A percentile compares a stretch with the other conserved stretches of the same genome.
These are phyloP conservation scores for Talaromyces ruber DNA, from an alignment of 495 filamentous ascomycete genomes.

Conservation along the genomic window DNA sequence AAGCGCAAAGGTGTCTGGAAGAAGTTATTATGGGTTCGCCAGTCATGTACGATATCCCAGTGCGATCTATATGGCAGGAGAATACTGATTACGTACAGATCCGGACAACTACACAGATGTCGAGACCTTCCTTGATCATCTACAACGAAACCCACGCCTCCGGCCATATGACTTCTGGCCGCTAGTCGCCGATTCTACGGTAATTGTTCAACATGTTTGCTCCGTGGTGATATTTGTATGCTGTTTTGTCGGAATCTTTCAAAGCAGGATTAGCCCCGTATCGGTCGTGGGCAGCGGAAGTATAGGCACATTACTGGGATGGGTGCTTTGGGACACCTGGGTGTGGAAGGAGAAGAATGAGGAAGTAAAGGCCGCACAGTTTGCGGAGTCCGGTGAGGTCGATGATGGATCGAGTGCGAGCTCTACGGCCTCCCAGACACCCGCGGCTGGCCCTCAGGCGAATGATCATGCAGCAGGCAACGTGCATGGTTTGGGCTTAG, in stretches of 20 bases:
- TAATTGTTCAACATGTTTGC: constrained; percentile 94
- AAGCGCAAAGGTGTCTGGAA: constrained; percentile 70
- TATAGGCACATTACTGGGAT: constrained; percentile 75
- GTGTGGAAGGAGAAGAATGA: constrained; percentile 53
- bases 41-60: constrained; percentile 58
- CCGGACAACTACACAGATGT: constrained; percentile 98
- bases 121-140: constrained; percentile 87
- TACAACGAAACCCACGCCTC: constrained; percentile 90
- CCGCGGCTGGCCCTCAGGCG: constrained; percentile 12
- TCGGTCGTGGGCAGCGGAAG: constrained; percentile 79
- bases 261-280: constrained; percentile 75
- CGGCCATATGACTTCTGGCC: constrained; percentile 98
- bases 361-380: constrained; percentile 17
- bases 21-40: constrained; percentile 96
- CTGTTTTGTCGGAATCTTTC: constrained; percentile 85
- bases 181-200: constrained; percentile 86
- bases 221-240: constrained; percentile 90
- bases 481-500: constrained; percentile 41
- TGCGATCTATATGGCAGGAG: not conserved
- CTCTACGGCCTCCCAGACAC: constrained; percentile 28
- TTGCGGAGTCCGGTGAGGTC: constrained; percentile 26
- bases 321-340: constrained; percentile 89
- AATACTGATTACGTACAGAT: constrained; percentile 39
- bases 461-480: constrained; percentile 23
- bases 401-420: constrained; percentile 39